These are phyloP conservation scores for Condylostoma magnum DNA, from an alignment of 169 alveolate genomes.

Conservation along the genomic window DNA sequence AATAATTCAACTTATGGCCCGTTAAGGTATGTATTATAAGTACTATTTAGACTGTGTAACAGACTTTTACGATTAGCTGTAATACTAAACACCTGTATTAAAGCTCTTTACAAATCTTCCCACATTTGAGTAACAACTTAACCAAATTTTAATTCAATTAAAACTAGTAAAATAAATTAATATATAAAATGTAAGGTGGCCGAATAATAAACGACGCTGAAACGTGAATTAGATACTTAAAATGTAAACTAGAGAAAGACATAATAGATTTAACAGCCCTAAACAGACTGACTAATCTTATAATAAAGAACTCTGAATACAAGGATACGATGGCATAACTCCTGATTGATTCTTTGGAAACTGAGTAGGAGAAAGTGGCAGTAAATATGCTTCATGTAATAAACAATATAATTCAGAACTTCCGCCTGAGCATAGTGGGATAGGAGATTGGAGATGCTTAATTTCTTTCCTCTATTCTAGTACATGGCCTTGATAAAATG, in stretches of 20 bases:
- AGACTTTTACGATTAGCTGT: too few species aligned
- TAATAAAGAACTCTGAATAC: constrained; percentile 19
- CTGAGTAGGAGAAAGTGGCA: constrained; percentile 20
- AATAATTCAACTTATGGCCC: too few species aligned
- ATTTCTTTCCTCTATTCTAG: constrained; percentile 17
- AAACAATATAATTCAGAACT: constrained; percentile 2
- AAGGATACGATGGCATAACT: constrained; percentile 17
- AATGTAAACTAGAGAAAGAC: background rate
- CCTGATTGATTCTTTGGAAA: constrained; percentile 13
- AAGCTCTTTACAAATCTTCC: too few species aligned
- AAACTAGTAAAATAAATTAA: too few species aligned
- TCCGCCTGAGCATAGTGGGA: background rate
- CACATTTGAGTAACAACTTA: too few species aligned
- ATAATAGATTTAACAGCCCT: constrained; percentile 22
- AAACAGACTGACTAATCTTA: background rate
- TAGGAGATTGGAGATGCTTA: constrained; percentile 17
- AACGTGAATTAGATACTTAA: constrained; percentile 21
- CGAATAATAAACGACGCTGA: constrained; percentile 15
- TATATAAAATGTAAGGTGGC: constrained; percentile 26
- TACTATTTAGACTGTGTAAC: too few species aligned
- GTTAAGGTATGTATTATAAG: too few species aligned
- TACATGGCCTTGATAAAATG: constrained; percentile 14
- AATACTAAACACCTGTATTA: too few species aligned
- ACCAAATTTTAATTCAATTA: too few species aligned
- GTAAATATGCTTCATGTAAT: constrained; percentile 22